Base-by-base conservation (phyloP, 2,329 filamentous ascomycete genomes). In the Akanthomyces lecanii region DNA sequence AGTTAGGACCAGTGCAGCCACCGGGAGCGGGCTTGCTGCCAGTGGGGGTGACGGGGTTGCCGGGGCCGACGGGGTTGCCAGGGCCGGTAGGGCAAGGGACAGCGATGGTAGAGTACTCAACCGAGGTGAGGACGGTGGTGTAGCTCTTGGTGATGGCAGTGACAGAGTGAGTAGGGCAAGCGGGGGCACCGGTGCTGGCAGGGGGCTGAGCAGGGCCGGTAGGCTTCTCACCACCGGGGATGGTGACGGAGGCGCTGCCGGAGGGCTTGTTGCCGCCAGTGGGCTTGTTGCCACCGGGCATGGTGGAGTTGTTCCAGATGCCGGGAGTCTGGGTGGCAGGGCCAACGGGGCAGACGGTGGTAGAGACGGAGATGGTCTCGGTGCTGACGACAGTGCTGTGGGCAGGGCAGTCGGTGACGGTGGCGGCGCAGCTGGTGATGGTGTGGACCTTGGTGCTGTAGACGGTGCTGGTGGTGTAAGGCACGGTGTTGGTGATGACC, bases 391-490 rank as follows among this genome's bases (percentile, higher is more conserved):
- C 69, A 64, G 73, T 76, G 70, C 72, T 73, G 68, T 71, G 72
- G 42, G 74, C 74, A 65, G 82, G 83, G 82, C 87, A 89, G 84
- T 89, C 71, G 74, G 83, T 82, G 71, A 88, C 84, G 65, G 80
- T 79, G 56, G 84, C 77, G 64, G 76, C 79, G 79, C 85, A 88
- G 62, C 80, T 81, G 76, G 83, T 87, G 80, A 88, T 77, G 76
- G 85, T 88, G 72, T 83, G 77, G 73, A 86, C 77, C 69, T 79
- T 79, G 73, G 84, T 86, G 69, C 77, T 73, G 80, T 82, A 85
- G 78, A 86, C 76, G 73, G 83, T 81, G 63, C 75, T 77, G 68
- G 82, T 82, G 70, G 81, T 81, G 66, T 77, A 70, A 63, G 80
- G 71, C 59, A 76, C 67, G 68, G 73, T 75, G 66, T 76, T 70